A percentile compares a stretch with the other conserved stretches of the same genome.
Evolutionary conservation across 2,329 filamentous ascomycete species (phyloP).

Genomic region (Aspergillus sclerotialis): DNA sequence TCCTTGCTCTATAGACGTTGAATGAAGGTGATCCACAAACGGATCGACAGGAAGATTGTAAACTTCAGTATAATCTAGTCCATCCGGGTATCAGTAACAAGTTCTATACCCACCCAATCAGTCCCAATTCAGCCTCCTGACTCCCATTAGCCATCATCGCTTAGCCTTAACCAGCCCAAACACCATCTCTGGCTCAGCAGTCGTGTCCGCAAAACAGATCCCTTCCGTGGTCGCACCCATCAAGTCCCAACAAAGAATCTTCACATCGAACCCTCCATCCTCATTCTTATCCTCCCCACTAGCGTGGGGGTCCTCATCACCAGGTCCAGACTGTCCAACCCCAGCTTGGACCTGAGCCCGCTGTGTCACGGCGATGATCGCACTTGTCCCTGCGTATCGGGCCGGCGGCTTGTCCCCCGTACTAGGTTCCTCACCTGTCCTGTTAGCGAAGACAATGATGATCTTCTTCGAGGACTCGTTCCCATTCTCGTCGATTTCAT

Average conservation of each 20-base stretch:
- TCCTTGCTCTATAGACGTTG: too few relatives aligned
- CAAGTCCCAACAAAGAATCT: slow-evolving; percentile 41
- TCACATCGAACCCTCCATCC: slow-evolving; percentile 21
- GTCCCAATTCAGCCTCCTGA: too few relatives aligned
- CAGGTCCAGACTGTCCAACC: not conserved
- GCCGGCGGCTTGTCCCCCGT: slow-evolving; percentile 32
- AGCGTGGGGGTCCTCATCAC: not conserved
- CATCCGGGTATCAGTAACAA: too few relatives aligned
- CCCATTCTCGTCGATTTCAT: slow-evolving; percentile 18
- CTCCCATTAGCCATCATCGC: too few relatives aligned
- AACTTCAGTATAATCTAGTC: too few relatives aligned
- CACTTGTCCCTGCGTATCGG: slow-evolving; percentile 43
- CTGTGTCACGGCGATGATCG: slow-evolving; percentile 35
- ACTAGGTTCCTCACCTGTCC: slow-evolving; percentile 36
- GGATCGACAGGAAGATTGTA: too few relatives aligned
- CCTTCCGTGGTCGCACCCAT: slow-evolving; percentile 39
- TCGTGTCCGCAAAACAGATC: slow-evolving; percentile 41
- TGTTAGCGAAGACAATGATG: slow-evolving; percentile 42
- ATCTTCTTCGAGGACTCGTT: slow-evolving; percentile 24
- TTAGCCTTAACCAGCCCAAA: slow-evolving; percentile 24
- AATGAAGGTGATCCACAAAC: too few relatives aligned
- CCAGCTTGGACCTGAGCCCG: slow-evolving; percentile 8
- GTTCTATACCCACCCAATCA: too few relatives aligned
- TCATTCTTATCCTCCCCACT: not conserved
- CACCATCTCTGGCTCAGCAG: slow-evolving; percentile 32